Evolutionary conservation across 106 monocot genomes (phyloP), one percentile per base, ranked within the genome.

Genomic region (Dendrobium huoshanense): DNA sequence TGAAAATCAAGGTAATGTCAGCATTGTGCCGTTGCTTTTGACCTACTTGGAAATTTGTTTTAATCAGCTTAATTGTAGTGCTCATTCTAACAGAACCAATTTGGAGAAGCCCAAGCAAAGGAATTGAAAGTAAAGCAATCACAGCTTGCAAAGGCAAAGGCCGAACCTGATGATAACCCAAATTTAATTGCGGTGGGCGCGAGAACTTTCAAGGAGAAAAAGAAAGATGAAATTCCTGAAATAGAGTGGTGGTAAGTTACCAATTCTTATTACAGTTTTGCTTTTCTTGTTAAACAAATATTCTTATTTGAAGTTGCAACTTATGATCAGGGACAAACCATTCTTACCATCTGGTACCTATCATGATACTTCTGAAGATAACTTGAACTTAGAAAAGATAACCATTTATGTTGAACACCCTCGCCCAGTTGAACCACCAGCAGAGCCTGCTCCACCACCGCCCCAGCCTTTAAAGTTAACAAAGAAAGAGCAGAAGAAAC

Each of bases 31-130:
- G 4, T 20, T 74, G 5, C 45, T 61, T 41, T 65, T 16, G n/a
- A 29, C 13, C 40, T 47, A 5, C 55, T 4, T 58, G 24, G 3
- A 44, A 47, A 49, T 4, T 54, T 78, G 49, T 40, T 75, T 82
- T n/a, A 56, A 45, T 33, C 40, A 55, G 45, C 3, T 49, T 29
- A 58, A n/a, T 31, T 41, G 9, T 73, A 75, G 65, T 9, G 7
- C 81, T 79, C 73, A 33, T 81, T 0, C 11, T 70, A 33, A 70
- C 70, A 98, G 98, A 95, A 72, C 83, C 98, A 98, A 90, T 98
- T 98, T 90, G 98, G 98, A 48, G 98, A 98, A 77, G 95, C 94
- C 31, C 94, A 88, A 80, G 95, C 98, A 19, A 98, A 98, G 61
- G 94, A 98, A 77, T 65, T 93, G 77, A 98, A 91, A 83, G 89